A percentile compares a stretch with the other conserved stretches of the same genome.
phyloP scores from a whole-genome alignment of 176 grass and related monocot species.

The Rhynchospora tenuis region DNA sequence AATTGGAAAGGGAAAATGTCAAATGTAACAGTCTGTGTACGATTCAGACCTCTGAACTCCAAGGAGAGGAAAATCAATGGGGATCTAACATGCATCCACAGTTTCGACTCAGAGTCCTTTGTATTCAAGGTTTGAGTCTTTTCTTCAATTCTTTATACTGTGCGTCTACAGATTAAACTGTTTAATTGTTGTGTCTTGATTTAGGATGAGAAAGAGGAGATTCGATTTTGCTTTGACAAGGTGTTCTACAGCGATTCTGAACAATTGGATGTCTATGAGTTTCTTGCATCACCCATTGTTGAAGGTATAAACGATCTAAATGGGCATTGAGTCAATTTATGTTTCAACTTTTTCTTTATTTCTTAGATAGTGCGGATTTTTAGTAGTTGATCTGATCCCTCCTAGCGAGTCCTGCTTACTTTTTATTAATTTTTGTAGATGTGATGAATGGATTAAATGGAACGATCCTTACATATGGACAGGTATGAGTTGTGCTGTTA shows the following conservation, averaged over 20 bases:
- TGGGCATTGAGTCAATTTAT: neutral
- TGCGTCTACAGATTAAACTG: slow-evolving; percentile 5
- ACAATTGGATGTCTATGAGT: slow-evolving; percentile 64
- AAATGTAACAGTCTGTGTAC: slow-evolving; percentile 67
- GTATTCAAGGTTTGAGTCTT: slow-evolving; percentile 47
- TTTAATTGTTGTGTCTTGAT: slow-evolving; percentile 5
- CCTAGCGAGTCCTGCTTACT: neutral
- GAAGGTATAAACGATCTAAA: slow-evolving; percentile 38
- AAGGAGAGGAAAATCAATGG: slow-evolving; percentile 54
- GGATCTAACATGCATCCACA: slow-evolving; percentile 47
- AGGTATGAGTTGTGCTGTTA: slow-evolving; percentile 36
- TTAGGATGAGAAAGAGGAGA: slow-evolving; percentile 76
- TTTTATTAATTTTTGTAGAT: slow-evolving; percentile 32
- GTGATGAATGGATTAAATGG: slow-evolving; percentile 62
- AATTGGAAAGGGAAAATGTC: slow-evolving; percentile 45
- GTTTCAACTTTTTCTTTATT: neutral
- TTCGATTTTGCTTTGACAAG: slow-evolving; percentile 68
- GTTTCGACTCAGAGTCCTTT: slow-evolving; percentile 59
- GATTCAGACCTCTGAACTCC: slow-evolving; percentile 66
- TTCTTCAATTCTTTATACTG: slow-evolving; percentile 3
- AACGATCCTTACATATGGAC: slow-evolving; percentile 73
- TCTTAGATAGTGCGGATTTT: slow-evolving; percentile 6
- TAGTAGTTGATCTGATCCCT: neutral
- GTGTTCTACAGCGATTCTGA: slow-evolving; percentile 66
- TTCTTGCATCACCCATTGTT: slow-evolving; percentile 56